Base-by-base conservation (phyloP, 371 early-diverging fungal species). In the Apophysomyces ossiformis region DNA sequence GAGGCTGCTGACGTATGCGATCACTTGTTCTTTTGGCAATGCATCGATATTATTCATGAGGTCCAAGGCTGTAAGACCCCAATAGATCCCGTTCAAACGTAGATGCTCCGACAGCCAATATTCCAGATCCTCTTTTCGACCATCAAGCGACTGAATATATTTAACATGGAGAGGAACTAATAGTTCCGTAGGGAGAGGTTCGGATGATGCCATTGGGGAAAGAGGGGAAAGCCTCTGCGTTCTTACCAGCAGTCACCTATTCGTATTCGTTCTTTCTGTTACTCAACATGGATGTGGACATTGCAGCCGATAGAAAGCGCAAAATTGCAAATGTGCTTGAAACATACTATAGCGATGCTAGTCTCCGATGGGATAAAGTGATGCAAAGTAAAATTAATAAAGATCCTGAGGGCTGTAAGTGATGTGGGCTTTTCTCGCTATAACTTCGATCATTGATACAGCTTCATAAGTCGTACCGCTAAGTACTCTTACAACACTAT, bases 71-170 rank as follows among this genome's bases (percentile, higher is more conserved):
- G 95, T 96, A 0, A 95, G 69, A 0, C 95, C 97, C 99, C 99
- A 98, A 76, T 98, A 98, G 12, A 97, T 82, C 26, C 96, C 96
- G 63, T 91, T 96, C 18, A 99, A 72, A 1, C 96, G 89, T 21
- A 99, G 78, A 65, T 98, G 97, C 67, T 95, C 96, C 0, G 95
- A 89, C 57, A 94, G 71, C 95, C 95, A 95, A 77, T 97, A 99
- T 67, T 96, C 96, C 5, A 99, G 83, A 54, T 88, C 89, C 60
- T 95, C 92, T 63, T 93, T 89, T 74, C 89, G 64, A 43, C 85
- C 88, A 81, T 94, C 92, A 5, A 95, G 81, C 6, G 83, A 84
- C 59, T 90, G 81, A 38, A 95, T 92, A 70, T 90, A 95, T 74
- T 89, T 85, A 45, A 94, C 90, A 68, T 95, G 96, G 38, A 85